Percentiles rank a stretch among this genome's conserved stretches.
These are phyloP conservation scores for Tremella yokohamensis DNA, from an alignment of 768 basidiomycete species.

Conservation along the genomic window DNA sequence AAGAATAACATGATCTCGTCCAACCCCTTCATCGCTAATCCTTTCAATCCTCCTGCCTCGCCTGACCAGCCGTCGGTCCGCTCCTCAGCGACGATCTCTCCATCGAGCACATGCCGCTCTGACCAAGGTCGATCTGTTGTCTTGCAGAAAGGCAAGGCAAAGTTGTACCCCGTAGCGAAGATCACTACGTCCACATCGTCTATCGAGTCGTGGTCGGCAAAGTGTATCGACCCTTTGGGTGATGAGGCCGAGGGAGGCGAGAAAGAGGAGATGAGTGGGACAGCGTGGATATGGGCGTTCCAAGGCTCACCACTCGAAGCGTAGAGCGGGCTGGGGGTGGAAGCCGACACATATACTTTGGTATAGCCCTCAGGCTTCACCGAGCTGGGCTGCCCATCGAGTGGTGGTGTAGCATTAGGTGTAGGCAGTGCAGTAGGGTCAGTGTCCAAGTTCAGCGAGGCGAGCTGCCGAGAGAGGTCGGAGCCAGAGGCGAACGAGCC, in stretches of 20 bases:
- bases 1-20: constrained; percentile 51
- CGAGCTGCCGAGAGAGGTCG: constrained; percentile 47
- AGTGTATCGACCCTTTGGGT: constrained; percentile 33
- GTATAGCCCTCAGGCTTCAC: constrained; percentile 16
- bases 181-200: constrained; percentile 49
- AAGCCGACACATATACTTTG: constrained; percentile 39
- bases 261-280: constrained; percentile 34
- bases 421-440: background rate
- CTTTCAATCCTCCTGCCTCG: constrained; percentile 41
- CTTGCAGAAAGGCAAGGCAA: constrained; percentile 49
- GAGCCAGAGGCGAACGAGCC: constrained; percentile 53
- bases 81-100: constrained; percentile 21
- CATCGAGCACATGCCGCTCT: constrained; percentile 17
- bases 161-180: constrained; percentile 53
- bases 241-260: constrained; percentile 7
- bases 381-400: background rate
- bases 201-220: constrained; percentile 18
- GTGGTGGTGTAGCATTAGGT: background rate
- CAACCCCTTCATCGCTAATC: constrained; percentile 44
- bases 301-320: constrained; percentile 38
- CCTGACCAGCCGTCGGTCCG: constrained; percentile 30
- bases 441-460: constrained; percentile 13
- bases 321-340: constrained; percentile 16
- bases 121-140: constrained; percentile 45
- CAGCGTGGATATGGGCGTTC: constrained; percentile 35